Evolutionary conservation across 1,284 basidiomycete species (phyloP), one percentile per base, ranked within the genome.

Genomic region (Mycosarcoma mackinlayi): DNA sequence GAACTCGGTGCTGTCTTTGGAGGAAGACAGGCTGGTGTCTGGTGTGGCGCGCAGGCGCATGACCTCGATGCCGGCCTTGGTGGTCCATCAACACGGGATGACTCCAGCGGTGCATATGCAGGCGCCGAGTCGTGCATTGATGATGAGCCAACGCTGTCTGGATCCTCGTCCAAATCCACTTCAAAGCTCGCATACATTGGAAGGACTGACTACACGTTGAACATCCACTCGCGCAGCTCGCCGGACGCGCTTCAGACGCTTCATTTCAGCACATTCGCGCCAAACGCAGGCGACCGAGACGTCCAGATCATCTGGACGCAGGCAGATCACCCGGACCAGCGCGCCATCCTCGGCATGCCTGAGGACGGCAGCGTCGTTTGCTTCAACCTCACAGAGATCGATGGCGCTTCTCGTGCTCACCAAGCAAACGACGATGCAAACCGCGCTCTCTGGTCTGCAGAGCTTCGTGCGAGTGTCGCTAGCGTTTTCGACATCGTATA

Each of bases 1-100:
- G 87, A 86, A 70, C 87, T 95, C 58, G 91, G 90, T 82, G 90
- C 89, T 6, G 89, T 89, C 0, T 87, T 93, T 49, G 89, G 89
- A 37, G 78, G 81, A 16, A 49, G 66, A 13, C 72, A 70, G 30
- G 54, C 55, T 24, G 60, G 71, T 6, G 62, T 69, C 3, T 70
- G 71, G 67, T 62, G 62, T 28, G 57, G 65, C 24, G 64, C 63
- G 8, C 58, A 72, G 40, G 51, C 69, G 1, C 53, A 61, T 33
- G 59, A 67, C 19, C 46, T 62, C 24, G 59, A 58, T 25, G 27
- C 55, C 6, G 13, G 23, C 23, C 40, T 41, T 0, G 40, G 30
- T 7, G 28, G 41, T 18, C 23, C 47, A 6, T 35, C 46, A 10
- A 11, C n/a, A 14, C 18, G 18, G 21, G 18, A 21, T 13, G 19